Evolutionary conservation across 2,329 filamentous ascomycete species (phyloP).

Genomic region (Stylonectria norvegica): DNA sequence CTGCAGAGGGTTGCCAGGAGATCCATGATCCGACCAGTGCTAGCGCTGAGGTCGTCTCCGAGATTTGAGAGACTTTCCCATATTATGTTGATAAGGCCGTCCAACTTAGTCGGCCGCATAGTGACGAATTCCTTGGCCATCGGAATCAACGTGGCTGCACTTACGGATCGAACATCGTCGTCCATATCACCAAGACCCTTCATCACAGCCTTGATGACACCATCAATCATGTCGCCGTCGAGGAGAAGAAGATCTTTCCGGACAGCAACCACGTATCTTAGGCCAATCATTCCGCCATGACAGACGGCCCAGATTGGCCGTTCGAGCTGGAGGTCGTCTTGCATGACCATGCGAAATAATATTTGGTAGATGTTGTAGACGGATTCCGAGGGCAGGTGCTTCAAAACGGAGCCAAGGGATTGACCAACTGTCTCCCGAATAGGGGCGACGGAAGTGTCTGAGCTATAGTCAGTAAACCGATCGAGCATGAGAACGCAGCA

Average conservation of each 20-base stretch:
- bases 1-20: constrained; percentile 91
- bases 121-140: constrained; percentile 94
- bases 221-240: constrained; percentile 83
- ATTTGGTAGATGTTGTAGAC: constrained; percentile 83
- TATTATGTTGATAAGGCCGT: constrained; percentile 85
- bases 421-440: constrained; percentile 95
- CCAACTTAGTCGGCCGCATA: constrained; percentile 73
- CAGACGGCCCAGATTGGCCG: constrained; percentile 88
- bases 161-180: constrained; percentile 94
- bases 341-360: constrained; percentile 87
- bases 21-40: constrained; percentile 98
- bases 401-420: constrained; percentile 82
- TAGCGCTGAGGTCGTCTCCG: constrained; percentile 95
- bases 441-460: constrained; percentile 92
- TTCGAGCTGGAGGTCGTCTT: constrained; percentile 71
- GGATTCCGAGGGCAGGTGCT: constrained; percentile 73
- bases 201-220: constrained; percentile 88
- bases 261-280: constrained; percentile 92
- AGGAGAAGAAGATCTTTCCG: constrained; percentile 86
- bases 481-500: constrained; percentile 97
- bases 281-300: constrained; percentile 95
- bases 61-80: constrained; percentile 96
- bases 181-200: constrained; percentile 87
- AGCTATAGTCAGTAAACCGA: constrained; percentile 95
- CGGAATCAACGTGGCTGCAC: constrained; percentile 93